These are phyloP conservation scores for Trypanosoma lewisi DNA, from an alignment of 208 protist genomes.

Conservation along the genomic window DNA sequence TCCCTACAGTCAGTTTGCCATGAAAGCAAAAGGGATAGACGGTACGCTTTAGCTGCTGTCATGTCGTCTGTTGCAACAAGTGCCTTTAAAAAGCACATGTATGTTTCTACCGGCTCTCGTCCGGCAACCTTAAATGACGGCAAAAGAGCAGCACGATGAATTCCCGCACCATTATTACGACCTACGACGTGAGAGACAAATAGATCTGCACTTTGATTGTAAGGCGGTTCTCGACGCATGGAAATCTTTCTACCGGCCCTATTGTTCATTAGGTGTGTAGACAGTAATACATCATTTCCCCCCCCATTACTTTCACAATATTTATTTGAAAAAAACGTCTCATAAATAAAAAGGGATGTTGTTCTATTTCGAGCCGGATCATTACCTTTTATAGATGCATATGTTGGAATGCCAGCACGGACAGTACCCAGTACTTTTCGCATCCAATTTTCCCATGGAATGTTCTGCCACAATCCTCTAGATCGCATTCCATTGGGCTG, in stretches of 20 bases:
- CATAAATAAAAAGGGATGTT: constrained; percentile 23
- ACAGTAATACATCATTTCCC: background rate
- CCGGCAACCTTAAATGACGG: constrained; percentile 14
- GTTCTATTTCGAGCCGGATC: background rate
- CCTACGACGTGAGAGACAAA: constrained; percentile 28
- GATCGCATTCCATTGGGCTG: background rate
- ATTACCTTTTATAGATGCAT: constrained; percentile 13
- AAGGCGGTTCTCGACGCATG: background rate
- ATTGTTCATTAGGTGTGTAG: background rate
- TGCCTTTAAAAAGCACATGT: constrained; percentile 10
- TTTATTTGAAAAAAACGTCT: background rate
- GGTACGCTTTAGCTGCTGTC: constrained; percentile 25
- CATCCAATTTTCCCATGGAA: constrained; percentile 16
- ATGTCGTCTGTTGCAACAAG: constrained; percentile 15
- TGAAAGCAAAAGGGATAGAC: constrained; percentile 14
- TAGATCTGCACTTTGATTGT: constrained; percentile 22
- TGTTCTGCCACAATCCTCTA: constrained; percentile 15
- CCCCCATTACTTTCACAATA: background rate
- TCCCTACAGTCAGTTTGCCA: constrained; percentile 20
- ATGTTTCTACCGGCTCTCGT: constrained; percentile 8
- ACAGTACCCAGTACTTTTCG: constrained; percentile 10
- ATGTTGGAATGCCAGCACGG: constrained; percentile 16
- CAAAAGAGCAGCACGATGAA: constrained; percentile 26
- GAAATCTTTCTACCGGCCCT: background rate
- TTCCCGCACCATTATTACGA: constrained; percentile 22